Base-by-base conservation (phyloP, 2,329 filamentous ascomycete species). In the Grosmannia serpens region DNA sequence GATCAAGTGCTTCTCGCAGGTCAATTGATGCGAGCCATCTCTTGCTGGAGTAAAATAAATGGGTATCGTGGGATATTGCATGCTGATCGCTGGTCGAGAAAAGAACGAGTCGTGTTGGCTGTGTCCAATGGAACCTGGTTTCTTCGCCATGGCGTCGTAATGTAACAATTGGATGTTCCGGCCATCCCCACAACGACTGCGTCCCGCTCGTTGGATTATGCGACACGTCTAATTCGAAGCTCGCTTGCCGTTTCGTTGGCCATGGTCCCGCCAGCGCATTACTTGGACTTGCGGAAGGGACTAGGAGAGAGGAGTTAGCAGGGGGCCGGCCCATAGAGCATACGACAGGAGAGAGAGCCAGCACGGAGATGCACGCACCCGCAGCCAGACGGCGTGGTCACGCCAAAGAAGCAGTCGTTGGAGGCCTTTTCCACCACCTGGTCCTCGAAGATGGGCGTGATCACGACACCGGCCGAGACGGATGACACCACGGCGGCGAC, bases 361-460 rank as follows among this genome's bases (percentile, higher is more conserved):
- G 22, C 3, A 22, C 2, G 24, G 26, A 44, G n/a, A 35, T 44
- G 41, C 0, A 73, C 79, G 63, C 66, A 83, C 81, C 73, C 81
- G 77, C 81, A 84, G 38, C 81, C 81, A 57, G 74, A 70, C 5
- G 81, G 79, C 35, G 81, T 83, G 6, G 75, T 73, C 22, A 80
- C 77, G 38, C 81, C 81, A 64, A 77, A 81, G 64, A 75, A 78
- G 66, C 81, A 84, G 66, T 84, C 81, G 31, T 74, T 77, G 2
- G 65, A 41, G 22, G 67, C 64, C 64, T 74, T 77, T 31, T 70
- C 65, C n/a, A 83, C 75, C 38, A 83, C 71, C 67, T 82, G 79
- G 61, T 82, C 70, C 26, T 67, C 60, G 49, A 68, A 70, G 63
- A 83, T 74, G 55, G 80, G 80, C 4, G 77, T 81, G 66, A 80